Base-by-base conservation (phyloP, 345 rosid species). In the Acer yangbiense region DNA sequence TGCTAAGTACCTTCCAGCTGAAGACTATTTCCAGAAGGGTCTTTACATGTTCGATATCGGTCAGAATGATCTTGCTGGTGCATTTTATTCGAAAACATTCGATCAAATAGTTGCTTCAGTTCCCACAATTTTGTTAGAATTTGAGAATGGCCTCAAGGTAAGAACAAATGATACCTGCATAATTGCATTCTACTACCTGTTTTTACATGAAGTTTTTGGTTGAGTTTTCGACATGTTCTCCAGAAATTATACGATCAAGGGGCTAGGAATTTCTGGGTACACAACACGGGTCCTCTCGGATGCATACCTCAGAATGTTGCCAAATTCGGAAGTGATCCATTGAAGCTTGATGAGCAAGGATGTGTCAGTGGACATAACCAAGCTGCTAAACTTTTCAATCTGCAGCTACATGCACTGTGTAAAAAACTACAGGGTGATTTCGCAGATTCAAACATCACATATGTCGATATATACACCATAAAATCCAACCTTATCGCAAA, bases 11-110 rank as follows among this genome's bases (percentile, higher is more conserved):
- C 77, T 96, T 46, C 98, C 99, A 76, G 79, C 87, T 16, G 74
- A 85, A 83, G 95, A 88, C 74, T 93, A 80, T 68, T 95, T 91
- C 73, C 63, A 66, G 20, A 89, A 87, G 85, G 97, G 89, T 32
- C 87, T 95, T 13, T 92, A 95, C 87, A 91, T 87, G 95, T 88
- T 95, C 69, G 99, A 96, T 50, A 92, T 96, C 13, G 98, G 99
- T 48, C 98, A 96, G 87, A 96, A 96, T 77, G 99, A 96, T 87
- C 84, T 96, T 69, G 99, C 97, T 66, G 98, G 99, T 79, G 90
- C 95, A 64, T 96, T 96, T 73, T 96, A 96, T 73, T 96, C 99
- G 58, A 94, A 92, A 77, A 83, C 97, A 70, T 86, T 82, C 32
- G 97, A 96, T 74, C 98, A 96, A 84, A 79, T 96, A 20, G 78